These are phyloP conservation scores for Pneumocystis carinii DNA, from an alignment of 1,139 yeast species.

Conservation along the genomic window DNA sequence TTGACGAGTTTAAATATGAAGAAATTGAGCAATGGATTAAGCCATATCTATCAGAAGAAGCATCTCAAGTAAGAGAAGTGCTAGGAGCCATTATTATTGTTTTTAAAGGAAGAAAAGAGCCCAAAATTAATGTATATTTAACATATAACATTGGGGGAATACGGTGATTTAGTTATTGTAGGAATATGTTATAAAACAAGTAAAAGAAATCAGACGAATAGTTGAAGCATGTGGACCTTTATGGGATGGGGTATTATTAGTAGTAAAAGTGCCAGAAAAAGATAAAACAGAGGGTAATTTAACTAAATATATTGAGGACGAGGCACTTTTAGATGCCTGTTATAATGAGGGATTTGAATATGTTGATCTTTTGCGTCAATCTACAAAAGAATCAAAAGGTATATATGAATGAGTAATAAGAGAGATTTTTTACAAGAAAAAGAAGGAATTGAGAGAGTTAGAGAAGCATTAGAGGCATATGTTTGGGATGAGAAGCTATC, in stretches of 20 bases:
- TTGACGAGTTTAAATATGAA: constrained; percentile 9
- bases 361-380: constrained; percentile 4
- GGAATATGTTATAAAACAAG: constrained; percentile 1
- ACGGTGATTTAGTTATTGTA: not conserved
- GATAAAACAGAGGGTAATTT: not conserved
- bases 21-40: constrained; percentile 1
- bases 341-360: constrained; percentile 10
- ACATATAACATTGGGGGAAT: not conserved
- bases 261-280: not conserved
- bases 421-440: not conserved
- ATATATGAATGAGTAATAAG: not conserved
- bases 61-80: constrained; percentile 8
- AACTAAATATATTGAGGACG: not conserved
- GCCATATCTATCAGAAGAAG: constrained; percentile 9
- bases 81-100: constrained; percentile 10
- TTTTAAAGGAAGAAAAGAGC: constrained; percentile 2
- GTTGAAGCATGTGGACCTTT: not conserved
- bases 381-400: constrained; percentile 6
- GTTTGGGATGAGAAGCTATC: constrained; percentile 4
- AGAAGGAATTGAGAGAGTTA: constrained; percentile 7
- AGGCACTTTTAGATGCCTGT: constrained; percentile 4
- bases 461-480: constrained; percentile 8
- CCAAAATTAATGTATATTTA: not conserved
- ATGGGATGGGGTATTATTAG: constrained; percentile 3
- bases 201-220: constrained; percentile 5